Evolutionary conservation across 73 alveolate species (phyloP), one percentile per base, ranked within the genome.

Genomic region (Paramecium pentaurelia): DNA sequence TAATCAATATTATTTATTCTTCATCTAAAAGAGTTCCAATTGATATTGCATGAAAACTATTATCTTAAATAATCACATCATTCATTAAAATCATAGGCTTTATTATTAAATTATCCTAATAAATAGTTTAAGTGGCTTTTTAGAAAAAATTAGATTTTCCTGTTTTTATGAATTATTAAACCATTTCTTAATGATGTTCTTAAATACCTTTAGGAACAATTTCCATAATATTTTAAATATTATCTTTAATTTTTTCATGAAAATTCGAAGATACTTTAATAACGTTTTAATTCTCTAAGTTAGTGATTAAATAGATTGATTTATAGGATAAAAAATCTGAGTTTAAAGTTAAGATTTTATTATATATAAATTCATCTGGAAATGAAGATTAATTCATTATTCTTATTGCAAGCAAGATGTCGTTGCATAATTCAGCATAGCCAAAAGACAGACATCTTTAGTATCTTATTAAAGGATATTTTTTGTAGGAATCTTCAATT

Each of bases 401-500:
- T 49, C 58, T 44, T 2, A 38, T 80, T 4, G 91, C 91, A n/a
- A 27, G 22, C 6, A 80, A 47, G 30, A 38, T 44, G 20, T 80
- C 91, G 49, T 80, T 80, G 14, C 49, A 32, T 22, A 80, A 25
- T 80, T 80, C 91, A n/a, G 91, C 73, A 45, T 80, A 80, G 6
- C 30, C 58, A 47, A 80, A 80, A 25, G 91, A 16, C 6, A 80
- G 6, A 7, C 18, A 60, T 16, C 75, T 45, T 80, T 80, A 47
- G 8, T 40, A 45, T 80, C 58, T 80, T 4, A 27, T 14, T 25
- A 36, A 12, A 38, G 91, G 91, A 27, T 20, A 45, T 27, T 27
- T 0, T 22, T 40, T 20, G 14, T 80, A 80, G 5, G 4, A 4
- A 20, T 1, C 2, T 45, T 80, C 58, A 8, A 73, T 38, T 12